Percentiles rank a stretch among this genome's conserved stretches.
Conservation (phyloP, 306 rosid genomes). For the Vigna radiata region DNA sequence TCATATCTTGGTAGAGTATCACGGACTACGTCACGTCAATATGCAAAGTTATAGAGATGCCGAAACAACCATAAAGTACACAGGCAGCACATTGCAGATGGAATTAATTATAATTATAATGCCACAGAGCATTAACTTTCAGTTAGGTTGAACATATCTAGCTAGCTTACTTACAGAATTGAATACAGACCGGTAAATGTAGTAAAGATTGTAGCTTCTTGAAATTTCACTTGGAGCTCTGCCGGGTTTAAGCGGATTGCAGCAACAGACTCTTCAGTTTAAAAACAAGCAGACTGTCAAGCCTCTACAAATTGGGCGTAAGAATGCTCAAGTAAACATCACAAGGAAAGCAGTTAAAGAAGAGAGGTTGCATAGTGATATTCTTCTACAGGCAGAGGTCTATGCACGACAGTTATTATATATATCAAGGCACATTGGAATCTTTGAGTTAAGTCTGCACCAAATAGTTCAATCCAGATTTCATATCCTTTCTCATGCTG, state of each 20-base stretch:
- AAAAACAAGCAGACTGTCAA: not conserved
- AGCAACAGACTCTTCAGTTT: conserved; percentile 29
- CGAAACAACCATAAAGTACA: not conserved
- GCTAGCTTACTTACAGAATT: conserved; percentile 36
- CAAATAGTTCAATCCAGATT: conserved; percentile 33
- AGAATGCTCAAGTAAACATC: conserved; percentile 32
- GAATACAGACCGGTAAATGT: conserved; percentile 25
- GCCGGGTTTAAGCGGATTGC: conserved; percentile 7
- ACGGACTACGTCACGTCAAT: not conserved
- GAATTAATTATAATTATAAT: conserved; percentile 35
- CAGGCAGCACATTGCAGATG: conserved; percentile 6
- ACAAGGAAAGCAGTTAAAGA: conserved; percentile 28
- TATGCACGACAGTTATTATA: conserved; percentile 22
- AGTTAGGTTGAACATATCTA: conserved; percentile 22
- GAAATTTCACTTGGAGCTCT: conserved; percentile 7
- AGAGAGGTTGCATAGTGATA: conserved; percentile 36
- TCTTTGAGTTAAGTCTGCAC: conserved; percentile 36
- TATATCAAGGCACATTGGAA: conserved; percentile 34
- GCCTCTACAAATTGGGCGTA: conserved; percentile 34
- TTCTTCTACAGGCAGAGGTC: conserved; percentile 43
- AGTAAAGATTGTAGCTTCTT: conserved; percentile 7
- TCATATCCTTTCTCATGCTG: conserved; percentile 39
- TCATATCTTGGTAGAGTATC: not conserved
- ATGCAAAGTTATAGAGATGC: not conserved
- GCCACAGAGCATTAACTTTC: conserved; percentile 16